A percentile compares a stretch with the other conserved stretches of the same genome.
phyloP scores from a whole-genome alignment of 306 rosid genomes.

The Prunus salicina region DNA sequence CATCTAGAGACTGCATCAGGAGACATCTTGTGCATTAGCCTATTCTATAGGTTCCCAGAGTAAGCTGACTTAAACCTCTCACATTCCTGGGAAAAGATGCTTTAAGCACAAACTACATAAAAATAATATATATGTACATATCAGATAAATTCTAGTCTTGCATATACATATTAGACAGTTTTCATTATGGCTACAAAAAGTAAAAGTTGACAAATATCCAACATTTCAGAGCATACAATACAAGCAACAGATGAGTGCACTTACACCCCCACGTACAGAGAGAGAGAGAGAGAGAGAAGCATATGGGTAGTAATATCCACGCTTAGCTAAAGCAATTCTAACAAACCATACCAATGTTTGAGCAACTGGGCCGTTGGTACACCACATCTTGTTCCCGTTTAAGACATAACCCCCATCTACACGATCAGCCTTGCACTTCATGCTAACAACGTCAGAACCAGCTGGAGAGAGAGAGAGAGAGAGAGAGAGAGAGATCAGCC shows the following conservation, averaged over 20 bases:
- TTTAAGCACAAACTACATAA: background rate
- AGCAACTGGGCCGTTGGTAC: constrained; percentile 94
- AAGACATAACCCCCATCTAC: constrained; percentile 80
- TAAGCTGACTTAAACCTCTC: background rate
- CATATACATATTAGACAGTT: background rate
- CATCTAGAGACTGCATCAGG: background rate
- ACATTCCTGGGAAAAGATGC: background rate
- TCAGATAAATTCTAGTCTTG: background rate
- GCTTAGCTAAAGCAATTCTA: background rate
- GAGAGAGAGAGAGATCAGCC: constrained; percentile 11
- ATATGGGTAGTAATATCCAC: background rate
- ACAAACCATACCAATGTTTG: constrained; percentile 67
- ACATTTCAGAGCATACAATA: background rate
- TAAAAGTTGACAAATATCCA: background rate
- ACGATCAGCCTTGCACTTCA: constrained; percentile 93
- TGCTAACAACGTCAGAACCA: constrained; percentile 98
- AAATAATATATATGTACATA: background rate
- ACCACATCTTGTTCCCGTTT: constrained; percentile 98
- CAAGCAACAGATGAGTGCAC: background rate
- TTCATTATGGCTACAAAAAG: background rate
- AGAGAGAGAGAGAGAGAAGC: background rate
- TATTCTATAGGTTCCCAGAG: background rate
- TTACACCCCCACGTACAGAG: too few relatives aligned
- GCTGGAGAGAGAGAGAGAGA: constrained; percentile 44
- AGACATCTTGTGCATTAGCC: background rate